A percentile compares a stretch with the other conserved stretches of the same genome.
Conservation (phyloP, 371 early-diverging fungal genomes). For the Phascolomyces articulosus region DNA sequence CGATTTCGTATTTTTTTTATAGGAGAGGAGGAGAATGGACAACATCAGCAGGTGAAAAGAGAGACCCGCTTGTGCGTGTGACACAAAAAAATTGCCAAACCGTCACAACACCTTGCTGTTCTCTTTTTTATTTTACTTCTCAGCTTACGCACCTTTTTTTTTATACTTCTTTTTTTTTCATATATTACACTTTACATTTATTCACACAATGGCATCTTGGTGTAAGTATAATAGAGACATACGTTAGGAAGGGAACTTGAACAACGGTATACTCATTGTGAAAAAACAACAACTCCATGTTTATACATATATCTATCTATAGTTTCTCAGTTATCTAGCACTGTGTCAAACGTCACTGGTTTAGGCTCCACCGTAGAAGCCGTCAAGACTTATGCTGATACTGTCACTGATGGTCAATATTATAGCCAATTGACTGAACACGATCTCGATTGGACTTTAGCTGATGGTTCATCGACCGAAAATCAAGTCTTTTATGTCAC, state of each 20-base stretch:
- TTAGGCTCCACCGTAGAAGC: slow-evolving; percentile 34
- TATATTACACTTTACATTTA: not conserved
- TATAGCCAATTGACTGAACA: slow-evolving; percentile 58
- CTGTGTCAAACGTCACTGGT: slow-evolving; percentile 50
- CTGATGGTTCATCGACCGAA: slow-evolving; percentile 82
- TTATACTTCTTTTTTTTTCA: slow-evolving; percentile 7
- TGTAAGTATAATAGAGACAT: slow-evolving; percentile 19
- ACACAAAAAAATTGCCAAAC: too few species aligned
- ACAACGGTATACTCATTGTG: too few species aligned
- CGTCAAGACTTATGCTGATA: slow-evolving; percentile 57
- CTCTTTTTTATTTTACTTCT: not conserved
- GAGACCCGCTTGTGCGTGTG: too few species aligned
- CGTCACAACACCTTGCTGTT: not conserved
- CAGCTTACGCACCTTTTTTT: slow-evolving; percentile 10
- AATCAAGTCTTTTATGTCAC: slow-evolving; percentile 88
- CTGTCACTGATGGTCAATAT: slow-evolving; percentile 59
- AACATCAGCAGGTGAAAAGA: too few species aligned
- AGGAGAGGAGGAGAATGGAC: too few species aligned
- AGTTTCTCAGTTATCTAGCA: slow-evolving; percentile 55
- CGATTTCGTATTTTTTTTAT: too few species aligned
- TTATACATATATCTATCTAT: not conserved
- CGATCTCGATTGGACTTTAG: slow-evolving; percentile 76
- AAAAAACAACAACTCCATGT: too few species aligned
- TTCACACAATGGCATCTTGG: slow-evolving; percentile 34
- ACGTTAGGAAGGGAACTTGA: too few species aligned